These are phyloP conservation scores for Aspergillus novoparasiticus DNA, from an alignment of 2,329 filamentous ascomycete genomes.

Conservation along the genomic window DNA sequence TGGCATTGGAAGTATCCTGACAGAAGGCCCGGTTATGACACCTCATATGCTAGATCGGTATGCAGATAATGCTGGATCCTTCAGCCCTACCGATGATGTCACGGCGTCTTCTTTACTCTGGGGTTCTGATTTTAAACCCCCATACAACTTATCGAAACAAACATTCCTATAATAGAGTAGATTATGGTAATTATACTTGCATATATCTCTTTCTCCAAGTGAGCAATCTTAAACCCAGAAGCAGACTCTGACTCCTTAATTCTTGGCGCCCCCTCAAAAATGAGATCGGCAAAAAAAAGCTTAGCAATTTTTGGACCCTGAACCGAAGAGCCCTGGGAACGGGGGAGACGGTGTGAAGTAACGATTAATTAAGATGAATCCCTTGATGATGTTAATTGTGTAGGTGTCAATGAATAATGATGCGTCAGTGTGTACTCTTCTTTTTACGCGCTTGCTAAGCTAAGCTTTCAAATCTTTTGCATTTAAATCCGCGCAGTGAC, in stretches of 20 bases:
- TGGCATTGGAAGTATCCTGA: neutral
- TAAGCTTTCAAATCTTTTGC: neutral
- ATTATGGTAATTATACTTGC: neutral
- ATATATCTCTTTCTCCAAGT: neutral
- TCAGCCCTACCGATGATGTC: neutral
- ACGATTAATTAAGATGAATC: neutral
- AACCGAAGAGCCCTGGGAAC: neutral
- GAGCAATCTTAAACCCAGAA: neutral
- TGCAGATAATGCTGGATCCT: neutral
- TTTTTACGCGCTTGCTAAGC: neutral
- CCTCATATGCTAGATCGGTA: neutral
- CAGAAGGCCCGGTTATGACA: neutral
- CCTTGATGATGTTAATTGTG: neutral
- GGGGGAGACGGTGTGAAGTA: neutral
- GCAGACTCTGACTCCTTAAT: neutral
- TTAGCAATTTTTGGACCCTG: neutral
- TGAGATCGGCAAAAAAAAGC: neutral
- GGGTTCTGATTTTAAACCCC: neutral
- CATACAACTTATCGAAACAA: neutral
- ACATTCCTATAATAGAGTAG: neutral
- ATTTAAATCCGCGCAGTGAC: neutral
- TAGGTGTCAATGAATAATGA: neutral
- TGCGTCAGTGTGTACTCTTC: neutral
- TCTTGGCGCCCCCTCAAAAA: neutral
- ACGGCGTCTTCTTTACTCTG: neutral